Evolutionary conservation across 495 filamentous ascomycete species (phyloP).

Genomic region (Neurospora tetrasperma): DNA sequence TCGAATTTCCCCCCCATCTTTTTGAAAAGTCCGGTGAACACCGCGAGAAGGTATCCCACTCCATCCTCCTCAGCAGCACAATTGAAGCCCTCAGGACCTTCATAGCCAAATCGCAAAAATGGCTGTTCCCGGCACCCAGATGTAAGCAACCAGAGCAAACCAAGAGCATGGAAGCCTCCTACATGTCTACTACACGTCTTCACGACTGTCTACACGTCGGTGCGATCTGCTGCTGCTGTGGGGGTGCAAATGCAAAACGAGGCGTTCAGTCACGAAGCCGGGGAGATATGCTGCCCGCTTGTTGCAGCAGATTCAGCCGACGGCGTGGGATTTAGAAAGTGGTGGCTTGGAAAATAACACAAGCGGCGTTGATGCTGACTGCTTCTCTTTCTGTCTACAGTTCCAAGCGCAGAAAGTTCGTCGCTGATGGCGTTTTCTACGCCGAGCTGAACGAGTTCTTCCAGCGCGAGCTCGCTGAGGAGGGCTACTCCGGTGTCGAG

Average conservation of each 20-base stretch:
- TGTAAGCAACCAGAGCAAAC: slow-evolving; percentile 34
- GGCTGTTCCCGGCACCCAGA: slow-evolving; percentile 42
- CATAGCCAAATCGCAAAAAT: slow-evolving; percentile 35
- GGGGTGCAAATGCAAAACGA: not conserved
- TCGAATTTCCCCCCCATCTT: slow-evolving; percentile 23
- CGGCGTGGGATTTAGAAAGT: not conserved
- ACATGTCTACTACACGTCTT: not conserved
- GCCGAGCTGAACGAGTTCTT: slow-evolving; percentile 99
- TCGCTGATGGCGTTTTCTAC: slow-evolving; percentile 99
- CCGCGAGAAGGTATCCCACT: slow-evolving; percentile 17
- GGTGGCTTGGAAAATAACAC: not conserved
- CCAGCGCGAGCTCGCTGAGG: slow-evolving; percentile 99
- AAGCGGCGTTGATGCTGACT: slow-evolving; percentile 12
- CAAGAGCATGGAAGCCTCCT: not conserved
- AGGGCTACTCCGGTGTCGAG: slow-evolving; percentile 99
- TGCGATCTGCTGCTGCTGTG: not conserved
- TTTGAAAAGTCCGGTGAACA: slow-evolving; percentile 22
- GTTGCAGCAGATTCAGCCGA: not conserved
- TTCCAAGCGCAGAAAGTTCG: slow-evolving; percentile 99
- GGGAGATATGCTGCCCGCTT: not conserved
- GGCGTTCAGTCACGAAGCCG: not conserved
- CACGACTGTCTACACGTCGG: not conserved
- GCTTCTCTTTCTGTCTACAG: slow-evolving; percentile 28
- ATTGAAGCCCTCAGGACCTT: slow-evolving; percentile 15
- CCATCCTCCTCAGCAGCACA: slow-evolving; percentile 19